Evolutionary conservation across 2,329 filamentous ascomycete species (phyloP), one percentile per base, ranked within the genome.

Genomic region (Stemphylium vesicarium): DNA sequence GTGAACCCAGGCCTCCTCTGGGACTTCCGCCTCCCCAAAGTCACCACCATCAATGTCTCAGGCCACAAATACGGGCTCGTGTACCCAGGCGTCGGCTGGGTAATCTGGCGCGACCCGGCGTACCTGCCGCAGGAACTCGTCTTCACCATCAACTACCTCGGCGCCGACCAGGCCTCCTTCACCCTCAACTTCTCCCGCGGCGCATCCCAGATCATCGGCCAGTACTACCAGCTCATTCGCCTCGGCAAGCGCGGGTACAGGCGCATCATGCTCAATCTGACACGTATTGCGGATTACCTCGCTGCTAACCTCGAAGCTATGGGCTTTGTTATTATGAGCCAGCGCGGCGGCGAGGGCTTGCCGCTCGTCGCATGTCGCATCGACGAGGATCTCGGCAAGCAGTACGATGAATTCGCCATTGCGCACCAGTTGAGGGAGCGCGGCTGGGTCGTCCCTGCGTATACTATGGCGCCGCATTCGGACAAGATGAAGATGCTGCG

Each of bases 141-240:
- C 68, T 98, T 98, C 85, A 97, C 96, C 83, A 97, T 98, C 84
- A 97, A 97, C 84, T 98, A 98, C 79, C 88, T 97, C 5, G 94
- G 94, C 44, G 93, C 94, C 10, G 92, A 97, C 72, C 94, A 98
- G 75, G 89, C 92, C 2, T 96, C 92, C 3, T 97, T 97, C 80
- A 97, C 94, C 0, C 86, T 98, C 56, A 98, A 98, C 82, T 98
- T 98, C 82, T 96, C 91, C 72, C 96, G 96, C 76, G 93, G 93
- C 53, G 94, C 94, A 11, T 92, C 89, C 5, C 93, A 97, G 73
- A 91, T 97, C 70, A 96, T 98, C 59, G 94, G 91, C 24, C 94
- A 98, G 78, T 98, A 97, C 81, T 97, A 98, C 81, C 93, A 97
- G 79, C 84, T 98, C 72, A 96, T 97, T 74, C 91, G 94, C 26